Conservation (phyloP, 768 basidiomycete species). For the Sarcomyxa edulis region DNA sequence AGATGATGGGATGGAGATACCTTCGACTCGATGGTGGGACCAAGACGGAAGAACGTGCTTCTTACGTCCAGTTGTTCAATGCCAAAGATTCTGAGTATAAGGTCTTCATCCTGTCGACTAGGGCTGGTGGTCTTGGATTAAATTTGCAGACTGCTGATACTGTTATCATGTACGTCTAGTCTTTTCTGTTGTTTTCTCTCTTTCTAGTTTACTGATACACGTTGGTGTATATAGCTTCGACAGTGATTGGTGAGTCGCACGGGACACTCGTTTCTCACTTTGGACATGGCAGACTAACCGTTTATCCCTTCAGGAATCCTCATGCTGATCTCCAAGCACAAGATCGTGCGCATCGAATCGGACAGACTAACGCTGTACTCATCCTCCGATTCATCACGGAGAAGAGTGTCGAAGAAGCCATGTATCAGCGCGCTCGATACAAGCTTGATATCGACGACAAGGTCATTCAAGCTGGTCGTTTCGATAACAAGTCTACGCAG, state of each 20-base stretch:
- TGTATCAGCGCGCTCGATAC: constrained; percentile 90
- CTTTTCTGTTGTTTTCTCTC: not conserved
- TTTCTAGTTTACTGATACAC: constrained; percentile 9
- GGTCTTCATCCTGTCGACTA: constrained; percentile 90
- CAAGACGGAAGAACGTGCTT: constrained; percentile 91
- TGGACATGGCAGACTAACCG: constrained; percentile 10
- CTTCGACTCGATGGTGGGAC: constrained; percentile 95
- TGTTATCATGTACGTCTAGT: constrained; percentile 76
- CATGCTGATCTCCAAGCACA: constrained; percentile 99
- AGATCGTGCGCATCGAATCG: constrained; percentile 99
- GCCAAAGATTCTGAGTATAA: constrained; percentile 83
- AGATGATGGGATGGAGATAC: constrained; percentile 80
- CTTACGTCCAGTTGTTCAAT: constrained; percentile 83
- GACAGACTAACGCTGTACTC: constrained; percentile 96
- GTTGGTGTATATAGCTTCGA: constrained; percentile 51
- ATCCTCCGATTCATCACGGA: constrained; percentile 97
- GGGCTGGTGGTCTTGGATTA: constrained; percentile 89
- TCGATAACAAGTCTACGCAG: constrained; percentile 97
- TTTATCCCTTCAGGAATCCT: constrained; percentile 65
- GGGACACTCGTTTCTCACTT: not conserved
- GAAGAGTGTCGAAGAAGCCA: constrained; percentile 97
- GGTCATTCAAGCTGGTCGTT: constrained; percentile 97
- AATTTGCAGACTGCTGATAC: constrained; percentile 97
- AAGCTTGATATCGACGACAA: constrained; percentile 99
- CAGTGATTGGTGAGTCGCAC: constrained; percentile 53